Conservation (phyloP, 805 yeast species). For the Saccharomycopsis fibuligera region DNA sequence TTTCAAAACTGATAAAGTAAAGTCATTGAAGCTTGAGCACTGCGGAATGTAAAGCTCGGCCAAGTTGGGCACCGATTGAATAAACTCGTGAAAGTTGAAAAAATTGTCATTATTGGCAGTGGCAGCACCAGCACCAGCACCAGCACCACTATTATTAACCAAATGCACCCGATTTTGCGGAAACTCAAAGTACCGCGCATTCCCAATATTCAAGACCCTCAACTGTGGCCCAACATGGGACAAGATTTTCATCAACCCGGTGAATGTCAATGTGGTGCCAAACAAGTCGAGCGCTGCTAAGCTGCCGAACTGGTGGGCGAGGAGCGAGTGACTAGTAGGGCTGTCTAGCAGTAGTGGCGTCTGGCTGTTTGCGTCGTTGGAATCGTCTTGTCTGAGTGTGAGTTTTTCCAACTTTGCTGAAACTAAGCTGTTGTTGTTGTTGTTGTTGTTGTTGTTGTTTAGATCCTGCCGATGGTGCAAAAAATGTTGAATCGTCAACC, state of each 20-base stretch:
- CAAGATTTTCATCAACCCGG: slow-evolving; percentile 7
- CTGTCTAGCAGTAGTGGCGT: no score
- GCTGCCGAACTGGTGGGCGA: background rate
- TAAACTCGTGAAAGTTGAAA: slow-evolving; percentile 11
- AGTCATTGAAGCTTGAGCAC: slow-evolving; percentile 2
- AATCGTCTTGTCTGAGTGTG: background rate
- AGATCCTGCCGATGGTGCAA: slow-evolving; percentile 4
- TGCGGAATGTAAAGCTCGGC: slow-evolving; percentile 1
- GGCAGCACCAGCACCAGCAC: no score
- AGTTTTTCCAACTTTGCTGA: background rate
- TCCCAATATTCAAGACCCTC: slow-evolving; percentile 11
- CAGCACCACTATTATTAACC: no score
- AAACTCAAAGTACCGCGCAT: background rate
- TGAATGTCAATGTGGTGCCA: slow-evolving; percentile 2
- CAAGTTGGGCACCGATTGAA: slow-evolving; percentile 11
- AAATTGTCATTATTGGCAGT: background rate
- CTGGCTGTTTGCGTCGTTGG: background rate
- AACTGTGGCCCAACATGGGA: background rate
- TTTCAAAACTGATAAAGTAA: slow-evolving; percentile 3
- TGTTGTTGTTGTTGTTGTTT: background rate
- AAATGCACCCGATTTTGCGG: slow-evolving; percentile 2
- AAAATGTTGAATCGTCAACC: slow-evolving; percentile 4
- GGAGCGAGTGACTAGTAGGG: no score
- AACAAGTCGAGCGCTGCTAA: slow-evolving; percentile 5
- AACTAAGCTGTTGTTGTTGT: background rate